Conservation (phyloP, 139 green algal species). For the Nannochloris sp. region DNA sequence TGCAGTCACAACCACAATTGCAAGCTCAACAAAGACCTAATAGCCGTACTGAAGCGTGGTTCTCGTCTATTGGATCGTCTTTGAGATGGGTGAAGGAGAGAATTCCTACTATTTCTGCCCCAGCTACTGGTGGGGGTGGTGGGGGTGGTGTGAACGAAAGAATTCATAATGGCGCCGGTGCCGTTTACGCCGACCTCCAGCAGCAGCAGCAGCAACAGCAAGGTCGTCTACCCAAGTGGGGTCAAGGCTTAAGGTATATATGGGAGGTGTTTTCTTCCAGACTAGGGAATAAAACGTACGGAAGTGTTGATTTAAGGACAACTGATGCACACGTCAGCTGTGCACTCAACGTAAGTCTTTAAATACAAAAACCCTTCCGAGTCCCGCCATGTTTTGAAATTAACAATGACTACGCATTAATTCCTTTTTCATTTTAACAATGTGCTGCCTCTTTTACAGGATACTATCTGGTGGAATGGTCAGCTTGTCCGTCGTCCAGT, state of each 20-base stretch:
- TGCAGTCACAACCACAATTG: too few relatives aligned
- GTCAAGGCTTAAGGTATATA: neutral
- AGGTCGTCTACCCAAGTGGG: conserved; percentile 6
- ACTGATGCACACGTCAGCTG: conserved; percentile 3
- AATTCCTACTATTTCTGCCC: too few relatives aligned
- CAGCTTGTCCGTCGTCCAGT: neutral
- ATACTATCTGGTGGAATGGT: conserved; percentile 11
- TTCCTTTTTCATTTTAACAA: too few relatives aligned
- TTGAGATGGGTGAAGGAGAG: too few relatives aligned
- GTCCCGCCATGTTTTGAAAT: neutral
- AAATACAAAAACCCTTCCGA: neutral
- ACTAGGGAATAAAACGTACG: conserved; percentile 4
- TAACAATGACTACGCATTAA: too few relatives aligned
- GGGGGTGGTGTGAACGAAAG: too few relatives aligned
- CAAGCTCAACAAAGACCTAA: too few relatives aligned
- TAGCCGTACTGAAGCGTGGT: too few relatives aligned
- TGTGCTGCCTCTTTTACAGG: conserved; percentile 3
- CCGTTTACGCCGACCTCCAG: neutral
- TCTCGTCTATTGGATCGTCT: too few relatives aligned
- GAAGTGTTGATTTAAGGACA: conserved; percentile 1
- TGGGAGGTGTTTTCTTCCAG: conserved; percentile 1
- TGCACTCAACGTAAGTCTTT: conserved; percentile 11
- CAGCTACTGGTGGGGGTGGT: too few relatives aligned
- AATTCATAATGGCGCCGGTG: too few relatives aligned
- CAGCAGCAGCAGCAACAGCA: neutral